Evolutionary conservation across 306 rosid genomes (phyloP), one percentile per base, ranked within the genome.

Genomic region (Cucumis sativus): DNA sequence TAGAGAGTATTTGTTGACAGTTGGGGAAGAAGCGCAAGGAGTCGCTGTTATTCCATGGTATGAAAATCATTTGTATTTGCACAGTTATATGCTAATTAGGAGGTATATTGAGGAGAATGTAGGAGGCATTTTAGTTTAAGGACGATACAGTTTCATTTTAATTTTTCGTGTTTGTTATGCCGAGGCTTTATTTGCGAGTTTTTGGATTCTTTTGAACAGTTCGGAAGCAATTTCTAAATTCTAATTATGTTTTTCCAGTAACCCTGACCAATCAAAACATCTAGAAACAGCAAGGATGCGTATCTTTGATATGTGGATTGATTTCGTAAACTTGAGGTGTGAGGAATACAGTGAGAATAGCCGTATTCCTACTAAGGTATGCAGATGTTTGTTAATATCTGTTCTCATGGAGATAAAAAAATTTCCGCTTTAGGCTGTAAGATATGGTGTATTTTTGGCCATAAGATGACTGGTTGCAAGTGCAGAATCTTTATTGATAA

Each of bases 231-330:
- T 67, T 56, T 1, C 81, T 41, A 16, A 15, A 21, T 68, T 80
- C 57, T 35, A 49, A 15, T 25, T 17, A 13, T 3, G 6, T 68
- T 75, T 76, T 85, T 87, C 79, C 90, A 95, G 98, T 77, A 95
- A 95, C 69, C 98, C 98, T 12, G 98, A 92, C n/a, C 97, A 92
- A 80, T 95, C 97, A 52, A 95, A 92, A 84, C 97, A 95, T 88
- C 88, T 92, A 86, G 98, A 95, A 86, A 95, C 98, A 33, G 97
- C 97, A 16, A 89, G 97, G 84, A 95, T 95, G 97, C 91, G 92
- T 28, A 80, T 95, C 69, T 89, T 87, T 82, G 95, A 90, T 82
- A 80, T 82, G 6, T 92, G 97, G 97, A 86, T 95, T 81, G 98
- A 95, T 88, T 95, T 95, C 85, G 98, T 92, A 66, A 95, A 95